These are phyloP conservation scores for Copromyces sp. DNA, from an alignment of 495 filamentous ascomycete genomes.

Conservation along the genomic window DNA sequence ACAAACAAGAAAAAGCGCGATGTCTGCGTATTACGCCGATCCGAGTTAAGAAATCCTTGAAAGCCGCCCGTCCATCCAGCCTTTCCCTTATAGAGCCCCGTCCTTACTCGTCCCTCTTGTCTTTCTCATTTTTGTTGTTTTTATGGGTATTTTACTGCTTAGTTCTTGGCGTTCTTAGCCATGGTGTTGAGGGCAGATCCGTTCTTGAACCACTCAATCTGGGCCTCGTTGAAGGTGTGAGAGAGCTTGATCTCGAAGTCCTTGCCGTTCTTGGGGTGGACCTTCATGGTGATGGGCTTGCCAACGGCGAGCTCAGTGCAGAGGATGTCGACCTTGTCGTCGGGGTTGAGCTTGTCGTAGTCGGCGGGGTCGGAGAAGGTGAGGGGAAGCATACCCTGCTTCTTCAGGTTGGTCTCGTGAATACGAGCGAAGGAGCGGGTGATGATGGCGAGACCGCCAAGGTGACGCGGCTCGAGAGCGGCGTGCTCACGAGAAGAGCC, in stretches of 20 bases:
- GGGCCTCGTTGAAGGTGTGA: conserved; percentile 95
- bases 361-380: conserved; percentile 91
- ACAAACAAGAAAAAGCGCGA: conserved; percentile 19
- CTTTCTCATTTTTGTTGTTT: conserved; percentile 12
- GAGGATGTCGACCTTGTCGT: conserved; percentile 83
- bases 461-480: conserved; percentile 92
- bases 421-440: conserved; percentile 95
- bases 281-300: conserved; percentile 83
- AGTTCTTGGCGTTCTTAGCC: conserved; percentile 53
- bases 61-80: conserved; percentile 14
- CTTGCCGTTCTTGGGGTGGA: conserved; percentile 78
- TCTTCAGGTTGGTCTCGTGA: conserved; percentile 99
- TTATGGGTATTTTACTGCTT: conserved; percentile 9
- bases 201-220: conserved; percentile 98
- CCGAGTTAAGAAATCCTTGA: conserved; percentile 17
- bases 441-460: conserved; percentile 95
- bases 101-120: conserved; percentile 5
- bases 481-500: conserved; percentile 96
- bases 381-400: conserved; percentile 99
- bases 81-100: conserved; percentile 4
- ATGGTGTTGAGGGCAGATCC: conserved; percentile 96
- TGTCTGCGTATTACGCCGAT: conserved; percentile 23
- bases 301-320: conserved; percentile 88
- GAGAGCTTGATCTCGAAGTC: conserved; percentile 71
- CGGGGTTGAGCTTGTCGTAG: conserved; percentile 92